Evolutionary conservation across 768 basidiomycete genomes (phyloP).

Genomic region (Pleurotus tuber-regium): DNA sequence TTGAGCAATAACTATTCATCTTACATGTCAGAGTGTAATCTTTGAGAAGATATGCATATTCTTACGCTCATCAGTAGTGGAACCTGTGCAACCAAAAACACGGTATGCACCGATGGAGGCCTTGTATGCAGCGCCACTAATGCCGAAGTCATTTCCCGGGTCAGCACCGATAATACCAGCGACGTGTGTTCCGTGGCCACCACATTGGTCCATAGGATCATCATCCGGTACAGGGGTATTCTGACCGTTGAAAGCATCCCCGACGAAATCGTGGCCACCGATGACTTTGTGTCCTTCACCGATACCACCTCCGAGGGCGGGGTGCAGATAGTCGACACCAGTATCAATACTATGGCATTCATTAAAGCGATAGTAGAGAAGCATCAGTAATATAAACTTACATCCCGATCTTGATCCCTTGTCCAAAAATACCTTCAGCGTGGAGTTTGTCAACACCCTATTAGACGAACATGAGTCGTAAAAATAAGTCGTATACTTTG

Average conservation of each 20-base stretch:
- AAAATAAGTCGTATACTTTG: background rate
- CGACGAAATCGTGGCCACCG: conserved; percentile 58
- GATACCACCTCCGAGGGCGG: conserved; percentile 51
- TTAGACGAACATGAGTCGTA: background rate
- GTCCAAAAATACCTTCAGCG: conserved; percentile 57
- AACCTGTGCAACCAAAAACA: conserved; percentile 59
- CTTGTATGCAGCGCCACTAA: conserved; percentile 67
- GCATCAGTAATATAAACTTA: conserved; percentile 22
- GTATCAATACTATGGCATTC: conserved; percentile 42
- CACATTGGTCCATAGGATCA: background rate
- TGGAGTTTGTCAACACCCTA: conserved; percentile 67
- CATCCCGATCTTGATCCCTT: conserved; percentile 69
- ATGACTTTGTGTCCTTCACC: conserved; percentile 50
- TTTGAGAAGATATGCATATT: background rate
- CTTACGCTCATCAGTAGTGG: conserved; percentile 50
- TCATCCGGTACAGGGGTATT: background rate
- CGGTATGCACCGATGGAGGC: conserved; percentile 54
- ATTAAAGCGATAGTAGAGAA: background rate
- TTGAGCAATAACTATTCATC: conserved; percentile 36
- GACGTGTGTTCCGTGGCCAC: conserved; percentile 55
- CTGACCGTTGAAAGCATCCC: conserved; percentile 47
- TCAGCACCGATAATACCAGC: conserved; percentile 64
- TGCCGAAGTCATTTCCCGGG: conserved; percentile 58
- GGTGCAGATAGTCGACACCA: conserved; percentile 56
- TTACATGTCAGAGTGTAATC: background rate